Evolutionary conservation across 805 yeast genomes (phyloP), one percentile per base, ranked within the genome.

Genomic region (Candida insectalens): DNA sequence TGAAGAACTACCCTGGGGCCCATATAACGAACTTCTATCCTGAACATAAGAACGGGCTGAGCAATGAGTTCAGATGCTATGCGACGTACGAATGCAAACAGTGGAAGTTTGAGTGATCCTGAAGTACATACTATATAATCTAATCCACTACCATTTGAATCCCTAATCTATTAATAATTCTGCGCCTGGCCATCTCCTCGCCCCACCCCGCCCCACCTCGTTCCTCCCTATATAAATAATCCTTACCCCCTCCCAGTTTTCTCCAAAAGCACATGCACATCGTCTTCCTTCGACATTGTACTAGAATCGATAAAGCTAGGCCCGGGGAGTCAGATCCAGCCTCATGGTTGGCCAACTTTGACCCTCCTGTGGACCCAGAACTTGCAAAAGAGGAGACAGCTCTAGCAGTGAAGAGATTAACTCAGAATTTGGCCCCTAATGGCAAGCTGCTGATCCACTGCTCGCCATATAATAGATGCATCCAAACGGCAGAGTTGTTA

Each of bases 51-150:
- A 82, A 83, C 47, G 94, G 95, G 0, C 64, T 87, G 39, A 78
- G 88, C 49, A 87, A 87, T 51, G 96, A 87, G 55, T 87, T 83
- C 56, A 63, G 83, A 46, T 85, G 95, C 46, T 87, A 83, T 50
- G 84, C 95, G 2, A 68, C 74, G 25, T 83, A 71, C 45, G 92
- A 81, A 51, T 72, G 92, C 38, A 46, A 55, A 2, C 53, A 65
- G 35, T 84, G 95, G 95, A 68, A 62, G 38, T 79, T 69, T 44
- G 49, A 41, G 25, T n/a, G 35, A 4, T 13, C n/a, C n/a, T n/a
- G n/a, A n/a, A n/a, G n/a, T n/a, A n/a, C n/a, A 27, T 16, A 16
- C 15, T 27, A 13, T 27, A 27, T n/a, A 27, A 16, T 12, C n/a
- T 25, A 7, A 25, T 25, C 14, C 14, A 25, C 6, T 25, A n/a